phyloP scores from a whole-genome alignment of 2,329 filamentous ascomycete species.

The Diaporthe sp. region DNA sequence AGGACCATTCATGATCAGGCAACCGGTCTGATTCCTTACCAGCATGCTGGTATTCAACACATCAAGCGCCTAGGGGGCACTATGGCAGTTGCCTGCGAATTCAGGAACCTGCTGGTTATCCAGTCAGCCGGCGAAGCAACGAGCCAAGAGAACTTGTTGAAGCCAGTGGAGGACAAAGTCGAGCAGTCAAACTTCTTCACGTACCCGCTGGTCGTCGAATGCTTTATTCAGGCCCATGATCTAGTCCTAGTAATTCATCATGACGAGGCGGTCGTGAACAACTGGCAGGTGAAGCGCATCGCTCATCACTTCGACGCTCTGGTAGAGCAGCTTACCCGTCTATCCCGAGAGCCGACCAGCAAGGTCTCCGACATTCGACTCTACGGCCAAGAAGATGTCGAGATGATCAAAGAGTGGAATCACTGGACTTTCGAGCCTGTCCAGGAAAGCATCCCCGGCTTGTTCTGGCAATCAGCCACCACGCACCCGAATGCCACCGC shows the following conservation, averaged over 20 bases:
- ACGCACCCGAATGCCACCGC: neutral
- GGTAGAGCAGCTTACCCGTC: neutral
- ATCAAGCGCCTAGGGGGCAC: slow-evolving; percentile 59
- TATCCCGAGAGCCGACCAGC: neutral
- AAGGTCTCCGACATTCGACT: neutral
- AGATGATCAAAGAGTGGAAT: neutral
- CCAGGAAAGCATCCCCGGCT: neutral
- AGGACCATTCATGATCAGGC: neutral
- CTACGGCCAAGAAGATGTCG: neutral
- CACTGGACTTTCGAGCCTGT: neutral
- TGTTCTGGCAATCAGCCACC: neutral
- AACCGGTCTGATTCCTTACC: slow-evolving; percentile 62
- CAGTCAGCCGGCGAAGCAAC: neutral
- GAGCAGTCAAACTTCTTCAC: slow-evolving; percentile 10
- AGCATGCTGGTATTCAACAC: slow-evolving; percentile 70
- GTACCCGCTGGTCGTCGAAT: slow-evolving; percentile 2
- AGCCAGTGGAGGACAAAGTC: neutral
- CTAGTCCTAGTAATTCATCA: neutral
- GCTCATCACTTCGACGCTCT: neutral
- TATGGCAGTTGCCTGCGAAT: slow-evolving; percentile 3
- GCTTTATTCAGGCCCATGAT: neutral
- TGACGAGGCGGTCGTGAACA: neutral
- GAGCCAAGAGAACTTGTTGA: neutral
- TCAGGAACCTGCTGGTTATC: slow-evolving; percentile 2
- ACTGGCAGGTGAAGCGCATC: neutral